Evolutionary conservation across 768 basidiomycete species (phyloP).

Genomic region (Amanita pallidorosea): DNA sequence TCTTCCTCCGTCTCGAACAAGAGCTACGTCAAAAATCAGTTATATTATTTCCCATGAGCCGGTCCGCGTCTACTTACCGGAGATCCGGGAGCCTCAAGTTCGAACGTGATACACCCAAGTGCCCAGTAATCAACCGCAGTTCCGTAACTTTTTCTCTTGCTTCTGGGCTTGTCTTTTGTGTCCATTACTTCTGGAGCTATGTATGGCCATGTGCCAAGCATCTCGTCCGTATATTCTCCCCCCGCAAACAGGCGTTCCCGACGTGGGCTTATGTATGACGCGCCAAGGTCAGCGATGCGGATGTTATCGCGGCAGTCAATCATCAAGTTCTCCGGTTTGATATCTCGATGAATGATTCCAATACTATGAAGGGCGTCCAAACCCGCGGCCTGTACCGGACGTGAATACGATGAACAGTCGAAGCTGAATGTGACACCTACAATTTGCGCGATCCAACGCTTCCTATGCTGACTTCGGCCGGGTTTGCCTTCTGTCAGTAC

Average conservation of each 20-base stretch:
- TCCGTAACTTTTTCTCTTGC: conserved; percentile 16
- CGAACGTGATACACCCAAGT: conserved; percentile 28
- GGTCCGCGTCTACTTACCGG: conserved; percentile 10
- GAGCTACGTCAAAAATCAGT: conserved; percentile 13
- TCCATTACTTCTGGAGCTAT: conserved; percentile 30
- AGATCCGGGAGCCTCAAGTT: conserved; percentile 19
- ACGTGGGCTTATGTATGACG: conserved; percentile 14
- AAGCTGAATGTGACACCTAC: conserved; percentile 12
- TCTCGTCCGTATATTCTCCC: conserved; percentile 13
- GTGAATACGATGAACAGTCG: not conserved
- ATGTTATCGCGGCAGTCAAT: conserved; percentile 31
- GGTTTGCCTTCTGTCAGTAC: conserved; percentile 16
- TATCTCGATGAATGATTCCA: conserved; percentile 58
- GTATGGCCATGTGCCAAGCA: conserved; percentile 23
- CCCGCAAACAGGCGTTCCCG: conserved; percentile 9
- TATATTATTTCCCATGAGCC: not conserved
- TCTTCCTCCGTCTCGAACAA: conserved; percentile 20
- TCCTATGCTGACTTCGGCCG: conserved; percentile 17
- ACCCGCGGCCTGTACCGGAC: conserved; percentile 22
- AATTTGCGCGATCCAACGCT: conserved; percentile 29
- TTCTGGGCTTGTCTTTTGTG: conserved; percentile 10
- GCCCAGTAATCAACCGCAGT: conserved; percentile 29
- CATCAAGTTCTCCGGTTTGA: conserved; percentile 66
- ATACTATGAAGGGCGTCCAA: conserved; percentile 38
- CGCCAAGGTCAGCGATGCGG: conserved; percentile 31